These are phyloP conservation scores for Aegilops speltoides DNA, from an alignment of 176 grass and related monocot species.

Conservation along the genomic window DNA sequence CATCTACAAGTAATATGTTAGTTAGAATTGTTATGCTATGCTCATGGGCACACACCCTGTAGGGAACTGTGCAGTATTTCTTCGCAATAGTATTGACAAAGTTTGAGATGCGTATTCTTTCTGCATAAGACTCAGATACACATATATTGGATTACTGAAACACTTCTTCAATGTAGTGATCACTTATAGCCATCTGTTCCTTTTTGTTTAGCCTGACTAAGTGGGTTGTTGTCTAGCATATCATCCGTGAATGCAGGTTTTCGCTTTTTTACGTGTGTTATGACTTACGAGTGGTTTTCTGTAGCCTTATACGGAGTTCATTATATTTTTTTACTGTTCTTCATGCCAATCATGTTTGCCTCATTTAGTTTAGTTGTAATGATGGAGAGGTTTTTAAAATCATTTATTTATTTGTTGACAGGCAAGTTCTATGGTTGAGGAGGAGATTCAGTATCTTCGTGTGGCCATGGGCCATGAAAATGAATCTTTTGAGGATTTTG, in stretches of 20 bases:
- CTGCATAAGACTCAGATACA: neutral
- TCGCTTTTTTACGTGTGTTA: neutral
- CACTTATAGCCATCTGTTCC: neutral
- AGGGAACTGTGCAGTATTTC: neutral
- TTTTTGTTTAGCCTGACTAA: neutral
- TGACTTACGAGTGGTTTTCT: neutral
- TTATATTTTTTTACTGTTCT: neutral
- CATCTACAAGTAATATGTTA: neutral
- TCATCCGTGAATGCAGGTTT: neutral
- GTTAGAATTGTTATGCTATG: constrained; percentile 15
- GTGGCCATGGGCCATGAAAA: constrained; percentile 81
- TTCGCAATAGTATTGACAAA: neutral
- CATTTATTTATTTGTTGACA: constrained; percentile 31
- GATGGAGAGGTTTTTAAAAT: constrained; percentile 13
- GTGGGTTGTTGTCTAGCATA: neutral
- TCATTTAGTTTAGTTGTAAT: neutral
- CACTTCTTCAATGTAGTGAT: neutral
- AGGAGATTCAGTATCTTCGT: constrained; percentile 67
- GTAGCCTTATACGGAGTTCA: neutral
- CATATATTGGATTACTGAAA: constrained; percentile 1
- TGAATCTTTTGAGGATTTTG: constrained; percentile 82
- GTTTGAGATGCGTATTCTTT: neutral
- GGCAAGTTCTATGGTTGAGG: constrained; percentile 77
- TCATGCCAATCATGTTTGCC: neutral
- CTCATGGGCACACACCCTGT: neutral